Evolutionary conservation across 75 land plant species (phyloP), one percentile per base, ranked within the genome.

Genomic region (Larix kaempferi): DNA sequence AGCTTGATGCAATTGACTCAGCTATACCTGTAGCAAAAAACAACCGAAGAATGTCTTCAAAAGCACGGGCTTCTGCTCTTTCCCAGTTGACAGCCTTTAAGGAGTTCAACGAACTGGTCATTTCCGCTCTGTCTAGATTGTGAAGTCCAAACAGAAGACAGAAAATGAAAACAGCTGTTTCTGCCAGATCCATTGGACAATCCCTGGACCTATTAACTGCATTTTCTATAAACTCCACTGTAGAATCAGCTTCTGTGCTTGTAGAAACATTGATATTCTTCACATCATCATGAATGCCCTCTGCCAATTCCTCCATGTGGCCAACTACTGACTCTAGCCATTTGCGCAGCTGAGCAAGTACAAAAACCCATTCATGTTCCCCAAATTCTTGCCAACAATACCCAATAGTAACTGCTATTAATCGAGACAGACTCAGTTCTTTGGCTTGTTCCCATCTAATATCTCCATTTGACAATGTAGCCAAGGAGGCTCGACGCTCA

Each of bases 341-440:
- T 37, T 77, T 75, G 57, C 88, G 84, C 77, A 88, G 67, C 35
- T 83, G 84, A 41, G 33, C 61, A 21, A 92, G 57, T 5, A 91
- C 80, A 86, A 88, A 92, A 35, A 72, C 75, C 99, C 98, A 96
- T 60, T 94, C 99, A 29, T 92, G 89, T 44, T 90, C 95, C 61
- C 78, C 65, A 78, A 96, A 91, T 26, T 85, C 89, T 65, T 80
- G 78, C 98, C 93, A 96, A 80, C 98, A 96, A 87, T 94, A 94
- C 7, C 82, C 90, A 79, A 89, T 75, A 71, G 92, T 74, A 64
- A 90, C 78, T 19, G 88, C 89, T 26, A 91, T 83, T 27, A 96
- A 76, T 73, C 87, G 86, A 76, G 91, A 84, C 35, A 92, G 62
- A 52, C 79, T 80, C 27, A 85, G 66, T 84, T 92, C 90, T 73